Base-by-base conservation (phyloP, 352 stramenopile genomes). In the Aphanomyces cochlioides region DNA sequence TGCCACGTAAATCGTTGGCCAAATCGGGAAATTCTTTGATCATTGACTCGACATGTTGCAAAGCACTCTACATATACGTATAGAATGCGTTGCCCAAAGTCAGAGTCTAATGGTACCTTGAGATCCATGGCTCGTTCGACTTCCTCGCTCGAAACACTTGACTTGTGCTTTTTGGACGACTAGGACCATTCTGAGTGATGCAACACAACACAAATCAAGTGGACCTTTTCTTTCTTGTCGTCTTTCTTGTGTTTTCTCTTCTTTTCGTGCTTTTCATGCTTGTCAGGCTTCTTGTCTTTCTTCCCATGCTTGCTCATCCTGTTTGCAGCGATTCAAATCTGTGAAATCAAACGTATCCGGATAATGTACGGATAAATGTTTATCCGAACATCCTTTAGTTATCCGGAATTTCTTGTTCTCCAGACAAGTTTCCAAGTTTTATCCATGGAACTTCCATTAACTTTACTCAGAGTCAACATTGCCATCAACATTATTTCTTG, bases 21-120 rank as follows among this genome's bases (percentile, higher is more conserved):
- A 95, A 78, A 59, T 81, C 77, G 3, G 87, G 84, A 66, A 87
- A 92, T 70, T 90, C 82, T 6, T 59, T 67, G 59, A 93, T 75
- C 72, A 95, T 69, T 58, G 79, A 74, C 3, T 78, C 72, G 65
- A 91, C 79, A 28, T 88, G 77, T 4, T 66, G 66, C 47, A 83
- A 72, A 34, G 85, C 87, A 61, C 65, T 60, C 60, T 86, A 61
- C 0, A 21, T 36, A 40, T 43, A n/a, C 28, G 28, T 28, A 69
- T n/a, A 10, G 28, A 19, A 61, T 61, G 54, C 7, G 6, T 12
- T 58, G 15, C 8, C 50, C 19, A 19, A 1, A 19, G 1, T 6
- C 7, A 61, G 28, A 28, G 28, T 19, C 54, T 19, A 1, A 41
- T 43, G 19, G 54, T 61, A 61, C 54, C 7, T 19, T 19, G 15